Conservation (phyloP, 1,284 basidiomycete species). For the Ustilago lituana region DNA sequence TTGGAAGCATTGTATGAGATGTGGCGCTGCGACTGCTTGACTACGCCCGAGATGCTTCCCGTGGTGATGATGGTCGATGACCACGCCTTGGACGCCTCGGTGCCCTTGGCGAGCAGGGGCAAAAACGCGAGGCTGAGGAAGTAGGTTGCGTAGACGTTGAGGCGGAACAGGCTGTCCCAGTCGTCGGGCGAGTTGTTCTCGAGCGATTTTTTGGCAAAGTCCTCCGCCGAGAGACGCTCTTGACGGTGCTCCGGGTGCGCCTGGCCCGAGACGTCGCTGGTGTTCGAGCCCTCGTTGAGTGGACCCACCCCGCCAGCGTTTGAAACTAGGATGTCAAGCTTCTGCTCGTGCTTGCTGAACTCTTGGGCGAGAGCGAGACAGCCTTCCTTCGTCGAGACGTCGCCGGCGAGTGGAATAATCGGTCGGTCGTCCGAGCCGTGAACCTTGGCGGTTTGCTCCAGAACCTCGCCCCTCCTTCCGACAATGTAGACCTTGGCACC, state of each 20-base stretch:
- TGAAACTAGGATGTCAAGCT: slow-evolving; percentile 48
- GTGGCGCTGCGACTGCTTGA: slow-evolving; percentile 51
- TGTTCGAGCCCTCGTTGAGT: slow-evolving; percentile 47
- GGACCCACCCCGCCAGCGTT: slow-evolving; percentile 53
- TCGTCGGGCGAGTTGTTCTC: slow-evolving; percentile 53
- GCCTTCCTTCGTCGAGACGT: slow-evolving; percentile 43
- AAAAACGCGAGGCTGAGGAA: slow-evolving; percentile 53
- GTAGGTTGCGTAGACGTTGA: slow-evolving; percentile 47
- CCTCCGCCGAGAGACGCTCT: slow-evolving; percentile 30
- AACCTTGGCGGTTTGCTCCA: slow-evolving; percentile 44
- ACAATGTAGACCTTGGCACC: slow-evolving; percentile 80
- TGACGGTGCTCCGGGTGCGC: slow-evolving; percentile 48
- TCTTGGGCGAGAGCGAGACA: slow-evolving; percentile 38
- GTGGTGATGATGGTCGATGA: slow-evolving; percentile 43
- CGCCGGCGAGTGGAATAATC: slow-evolving; percentile 36
- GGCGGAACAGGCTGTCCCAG: slow-evolving; percentile 54
- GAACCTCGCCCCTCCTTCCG: slow-evolving; percentile 35
- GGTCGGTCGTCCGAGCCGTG: slow-evolving; percentile 40
- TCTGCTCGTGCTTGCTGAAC: slow-evolving; percentile 40
- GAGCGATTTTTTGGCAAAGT: slow-evolving; percentile 44
- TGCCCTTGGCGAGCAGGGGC: slow-evolving; percentile 44
- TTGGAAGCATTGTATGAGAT: slow-evolving; percentile 56
- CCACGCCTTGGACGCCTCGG: slow-evolving; percentile 36
- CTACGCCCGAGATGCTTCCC: slow-evolving; percentile 43
- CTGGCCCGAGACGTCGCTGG: slow-evolving; percentile 34